These are phyloP conservation scores for Colletotrichum magnum DNA, from an alignment of 2,329 filamentous ascomycete genomes.

Conservation along the genomic window DNA sequence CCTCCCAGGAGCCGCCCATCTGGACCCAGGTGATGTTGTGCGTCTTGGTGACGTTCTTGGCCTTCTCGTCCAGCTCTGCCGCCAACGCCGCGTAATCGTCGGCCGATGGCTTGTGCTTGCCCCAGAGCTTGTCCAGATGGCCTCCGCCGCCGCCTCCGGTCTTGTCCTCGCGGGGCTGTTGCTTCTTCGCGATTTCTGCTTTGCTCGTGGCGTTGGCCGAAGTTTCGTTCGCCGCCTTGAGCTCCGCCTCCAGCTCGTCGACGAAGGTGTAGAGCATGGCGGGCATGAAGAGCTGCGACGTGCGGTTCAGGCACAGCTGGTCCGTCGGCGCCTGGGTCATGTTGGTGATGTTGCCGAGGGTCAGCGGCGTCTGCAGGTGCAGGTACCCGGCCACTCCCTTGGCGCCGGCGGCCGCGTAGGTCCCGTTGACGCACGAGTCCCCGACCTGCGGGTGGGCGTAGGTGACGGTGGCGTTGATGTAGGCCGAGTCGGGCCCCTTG, in stretches of 20 bases:
- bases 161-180: constrained; percentile 5
- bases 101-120: constrained; percentile 9
- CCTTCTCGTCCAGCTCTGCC: constrained; percentile 41
- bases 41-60: constrained; percentile 54
- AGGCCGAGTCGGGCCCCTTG: constrained; percentile 54
- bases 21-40: constrained; percentile 51
- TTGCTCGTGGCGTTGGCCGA: constrained; percentile 19
- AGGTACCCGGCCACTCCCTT: constrained; percentile 48
- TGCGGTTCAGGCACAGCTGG: constrained; percentile 52
- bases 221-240: constrained; percentile 4
- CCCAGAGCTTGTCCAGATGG: constrained; percentile 26
- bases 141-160: constrained; percentile 1
- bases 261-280: constrained; percentile 48
- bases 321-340: constrained; percentile 42
- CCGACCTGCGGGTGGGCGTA: constrained; percentile 40
- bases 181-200: background rate
- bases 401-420: constrained; percentile 45
- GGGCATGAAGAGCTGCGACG: constrained; percentile 47
- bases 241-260: constrained; percentile 37
- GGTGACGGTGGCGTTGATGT: constrained; percentile 56
- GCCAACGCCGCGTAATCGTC: constrained; percentile 1
- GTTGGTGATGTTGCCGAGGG: constrained; percentile 49
- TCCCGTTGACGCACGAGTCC: constrained; percentile 47
- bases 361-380: constrained; percentile 46
- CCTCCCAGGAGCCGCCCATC: constrained; percentile 58